phyloP scores from a whole-genome alignment of 2,329 filamentous ascomycete species.

The Tympanopsis confertula region DNA sequence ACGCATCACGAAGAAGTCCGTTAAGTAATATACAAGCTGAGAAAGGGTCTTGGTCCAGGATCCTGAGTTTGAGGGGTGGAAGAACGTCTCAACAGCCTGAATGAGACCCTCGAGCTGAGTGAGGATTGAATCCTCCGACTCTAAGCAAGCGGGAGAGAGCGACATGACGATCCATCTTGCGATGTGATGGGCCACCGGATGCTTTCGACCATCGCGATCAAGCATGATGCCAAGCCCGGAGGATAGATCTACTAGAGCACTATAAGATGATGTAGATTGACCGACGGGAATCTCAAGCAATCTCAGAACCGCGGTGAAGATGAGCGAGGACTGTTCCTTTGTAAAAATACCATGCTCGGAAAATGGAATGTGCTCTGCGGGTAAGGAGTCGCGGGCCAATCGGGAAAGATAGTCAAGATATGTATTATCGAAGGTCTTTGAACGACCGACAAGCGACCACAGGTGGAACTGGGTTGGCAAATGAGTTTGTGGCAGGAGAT shows the following conservation, averaged over 20 bases:
- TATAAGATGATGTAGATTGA: constrained; percentile 88
- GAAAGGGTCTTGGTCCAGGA: constrained; percentile 81
- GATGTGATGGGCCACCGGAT: constrained; percentile 83
- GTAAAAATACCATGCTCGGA: constrained; percentile 84
- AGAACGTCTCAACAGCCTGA: constrained; percentile 94
- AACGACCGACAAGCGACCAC: constrained; percentile 87
- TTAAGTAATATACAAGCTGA: constrained; percentile 82
- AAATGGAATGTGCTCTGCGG: constrained; percentile 66
- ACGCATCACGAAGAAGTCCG: constrained; percentile 91
- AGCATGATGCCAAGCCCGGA: constrained; percentile 76
- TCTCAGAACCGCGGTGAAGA: constrained; percentile 83
- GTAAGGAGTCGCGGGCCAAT: constrained; percentile 71
- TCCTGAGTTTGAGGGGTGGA: constrained; percentile 93
- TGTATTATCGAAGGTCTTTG: constrained; percentile 73
- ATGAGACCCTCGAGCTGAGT: constrained; percentile 81
- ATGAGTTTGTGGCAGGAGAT: constrained; percentile 79
- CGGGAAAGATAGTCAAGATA: constrained; percentile 86
- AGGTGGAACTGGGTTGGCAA: constrained; percentile 91
- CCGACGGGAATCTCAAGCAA: constrained; percentile 92
- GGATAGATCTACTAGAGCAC: constrained; percentile 62
- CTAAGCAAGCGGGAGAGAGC: constrained; percentile 71
- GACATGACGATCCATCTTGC: constrained; percentile 90
- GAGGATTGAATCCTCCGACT: constrained; percentile 68
- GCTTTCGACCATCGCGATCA: constrained; percentile 86
- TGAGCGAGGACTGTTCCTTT: constrained; percentile 76